These are phyloP conservation scores for Polyrhizophydium stewartii DNA, from an alignment of 371 early-diverging fungal species.

Conservation along the genomic window DNA sequence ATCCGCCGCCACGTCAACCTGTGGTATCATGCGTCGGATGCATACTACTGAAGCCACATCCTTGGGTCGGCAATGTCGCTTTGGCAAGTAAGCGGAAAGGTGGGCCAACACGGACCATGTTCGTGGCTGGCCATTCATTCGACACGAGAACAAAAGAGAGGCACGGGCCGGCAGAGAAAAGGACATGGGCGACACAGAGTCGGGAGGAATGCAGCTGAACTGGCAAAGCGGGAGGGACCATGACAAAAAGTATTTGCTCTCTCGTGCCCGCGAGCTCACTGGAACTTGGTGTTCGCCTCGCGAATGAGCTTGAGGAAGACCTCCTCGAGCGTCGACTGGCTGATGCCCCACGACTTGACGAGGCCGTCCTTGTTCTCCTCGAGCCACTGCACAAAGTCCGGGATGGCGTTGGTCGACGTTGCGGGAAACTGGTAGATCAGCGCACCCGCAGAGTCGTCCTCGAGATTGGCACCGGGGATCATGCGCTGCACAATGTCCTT, in stretches of 20 bases:
- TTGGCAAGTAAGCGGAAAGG: too few relatives aligned
- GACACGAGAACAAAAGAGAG: too few relatives aligned
- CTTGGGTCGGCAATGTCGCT: too few relatives aligned
- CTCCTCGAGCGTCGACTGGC: constrained; percentile 11
- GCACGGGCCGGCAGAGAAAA: too few relatives aligned
- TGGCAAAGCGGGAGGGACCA: too few relatives aligned
- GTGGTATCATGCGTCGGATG: constrained; percentile 38
- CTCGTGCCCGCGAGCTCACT: too few relatives aligned
- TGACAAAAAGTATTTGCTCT: too few relatives aligned
- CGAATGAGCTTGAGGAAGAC: constrained; percentile 21
- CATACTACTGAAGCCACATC: constrained; percentile 7
- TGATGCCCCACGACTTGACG: constrained; percentile 4
- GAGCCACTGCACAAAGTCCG: constrained; percentile 5
- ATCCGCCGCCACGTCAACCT: constrained; percentile 29
- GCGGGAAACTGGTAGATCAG: constrained; percentile 56
- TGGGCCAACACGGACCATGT: too few relatives aligned
- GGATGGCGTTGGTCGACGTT: not conserved
- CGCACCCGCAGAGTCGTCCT: constrained; percentile 63
- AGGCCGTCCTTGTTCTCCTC: constrained; percentile 1
- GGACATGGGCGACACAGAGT: too few relatives aligned
- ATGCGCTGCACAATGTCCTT: constrained; percentile 26
- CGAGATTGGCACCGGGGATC: constrained; percentile 50
- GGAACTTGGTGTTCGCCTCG: constrained; percentile 8
- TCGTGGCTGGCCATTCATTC: too few relatives aligned
- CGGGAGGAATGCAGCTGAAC: too few relatives aligned